Conservation (phyloP, 83 land plant species). For the Larix sibirica region DNA sequence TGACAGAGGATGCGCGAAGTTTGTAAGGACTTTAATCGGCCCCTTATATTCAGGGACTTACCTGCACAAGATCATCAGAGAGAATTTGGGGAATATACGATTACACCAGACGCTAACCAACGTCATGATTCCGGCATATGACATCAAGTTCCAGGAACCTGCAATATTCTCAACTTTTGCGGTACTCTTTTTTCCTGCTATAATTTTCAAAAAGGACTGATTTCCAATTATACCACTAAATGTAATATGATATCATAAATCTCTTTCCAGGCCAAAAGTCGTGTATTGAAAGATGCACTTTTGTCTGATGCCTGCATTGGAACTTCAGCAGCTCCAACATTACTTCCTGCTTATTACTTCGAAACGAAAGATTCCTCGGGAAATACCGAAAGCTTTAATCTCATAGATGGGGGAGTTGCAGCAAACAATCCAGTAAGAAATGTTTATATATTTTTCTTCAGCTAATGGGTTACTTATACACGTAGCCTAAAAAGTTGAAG, state of each 20-base stretch:
- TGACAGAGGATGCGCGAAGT: not conserved
- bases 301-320: conserved; percentile 12
- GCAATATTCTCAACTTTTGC: conserved; percentile 38
- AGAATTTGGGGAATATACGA: not conserved
- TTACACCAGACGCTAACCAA: not conserved
- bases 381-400: not conserved
- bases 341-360: conserved; percentile 1
- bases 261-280: too few species aligned
- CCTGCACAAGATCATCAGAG: not conserved
- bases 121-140: conserved; percentile 11
- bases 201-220: not conserved
- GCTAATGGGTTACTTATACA: too few species aligned
- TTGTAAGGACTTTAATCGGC: not conserved
- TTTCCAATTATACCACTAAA: not conserved
- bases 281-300: not conserved
- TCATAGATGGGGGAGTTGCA: conserved; percentile 10
- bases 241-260: too few species aligned
- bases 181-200: not conserved
- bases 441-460: too few species aligned
- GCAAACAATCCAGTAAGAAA: conserved; percentile 12
- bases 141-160: conserved; percentile 14
- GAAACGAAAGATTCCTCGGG: conserved; percentile 1
- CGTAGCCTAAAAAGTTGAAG: too few species aligned
- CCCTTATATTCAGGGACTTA: not conserved
- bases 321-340: conserved; percentile 15